Percentiles rank a stretch among this genome's conserved stretches.
Evolutionary conservation across 2,329 filamentous ascomycete species (phyloP).

Genomic region (Fusarium sacchari): DNA sequence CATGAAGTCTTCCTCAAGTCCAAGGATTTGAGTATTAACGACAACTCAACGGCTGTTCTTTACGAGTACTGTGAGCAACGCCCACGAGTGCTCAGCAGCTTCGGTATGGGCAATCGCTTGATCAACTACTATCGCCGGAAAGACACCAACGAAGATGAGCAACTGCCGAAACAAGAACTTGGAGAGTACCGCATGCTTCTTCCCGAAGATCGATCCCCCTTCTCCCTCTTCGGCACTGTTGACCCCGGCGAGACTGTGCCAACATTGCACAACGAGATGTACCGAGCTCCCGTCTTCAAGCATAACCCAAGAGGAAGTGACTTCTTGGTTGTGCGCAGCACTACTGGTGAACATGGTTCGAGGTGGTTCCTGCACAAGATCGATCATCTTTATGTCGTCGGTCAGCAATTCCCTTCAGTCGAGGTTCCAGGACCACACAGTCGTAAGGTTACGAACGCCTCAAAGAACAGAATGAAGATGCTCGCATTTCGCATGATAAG

Average conservation of each 20-base stretch:
- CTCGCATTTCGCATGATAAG: slow-evolving; percentile 89
- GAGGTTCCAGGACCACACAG: slow-evolving; percentile 95
- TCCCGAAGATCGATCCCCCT: slow-evolving; percentile 94
- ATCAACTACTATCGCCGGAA: slow-evolving; percentile 97
- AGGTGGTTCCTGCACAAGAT: slow-evolving; percentile 88
- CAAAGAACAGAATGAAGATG: slow-evolving; percentile 97
- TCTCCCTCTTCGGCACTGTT: slow-evolving; percentile 93
- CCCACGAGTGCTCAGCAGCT: slow-evolving; percentile 91
- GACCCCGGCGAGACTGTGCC: slow-evolving; percentile 90
- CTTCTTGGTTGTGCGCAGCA: slow-evolving; percentile 86
- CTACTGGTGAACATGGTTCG: slow-evolving; percentile 80
- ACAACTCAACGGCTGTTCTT: slow-evolving; percentile 88
- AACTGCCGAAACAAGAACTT: slow-evolving; percentile 81
- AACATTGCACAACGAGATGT: slow-evolving; percentile 95
- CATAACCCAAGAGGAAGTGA: slow-evolving; percentile 82
- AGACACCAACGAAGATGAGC: slow-evolving; percentile 75
- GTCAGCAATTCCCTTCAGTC: slow-evolving; percentile 90
- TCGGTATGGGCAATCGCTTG: slow-evolving; percentile 95
- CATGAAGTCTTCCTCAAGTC: slow-evolving; percentile 83
- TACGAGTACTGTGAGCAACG: slow-evolving; percentile 97
- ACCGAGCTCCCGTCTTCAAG: slow-evolving; percentile 90
- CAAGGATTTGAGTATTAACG: slow-evolving; percentile 84
- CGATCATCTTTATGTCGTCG: slow-evolving; percentile 89
- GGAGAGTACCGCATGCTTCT: slow-evolving; percentile 90
- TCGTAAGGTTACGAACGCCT: slow-evolving; percentile 94